Percentiles rank a stretch among this genome's conserved stretches.
phyloP scores from a whole-genome alignment of 352 stramenopile species.

The Globisporangium nagaii region DNA sequence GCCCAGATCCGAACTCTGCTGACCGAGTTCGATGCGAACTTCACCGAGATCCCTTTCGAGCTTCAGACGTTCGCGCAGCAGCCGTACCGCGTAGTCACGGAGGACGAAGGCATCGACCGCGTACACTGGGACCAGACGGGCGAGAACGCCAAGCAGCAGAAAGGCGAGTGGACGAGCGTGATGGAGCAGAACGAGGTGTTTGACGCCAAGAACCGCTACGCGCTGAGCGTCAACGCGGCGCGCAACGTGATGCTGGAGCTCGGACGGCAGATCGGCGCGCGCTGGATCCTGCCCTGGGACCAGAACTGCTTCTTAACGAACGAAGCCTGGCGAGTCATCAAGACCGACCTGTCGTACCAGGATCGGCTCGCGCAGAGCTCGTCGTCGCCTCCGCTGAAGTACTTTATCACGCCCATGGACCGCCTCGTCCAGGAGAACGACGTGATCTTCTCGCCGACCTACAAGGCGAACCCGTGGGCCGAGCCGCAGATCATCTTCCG shows the following conservation, averaged over 20 bases:
- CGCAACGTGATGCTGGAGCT: slow-evolving; percentile 47
- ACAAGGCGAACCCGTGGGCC: slow-evolving; percentile 32
- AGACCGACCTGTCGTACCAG: slow-evolving; percentile 12
- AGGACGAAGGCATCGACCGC: slow-evolving; percentile 29
- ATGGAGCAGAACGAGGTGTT: slow-evolving; percentile 33
- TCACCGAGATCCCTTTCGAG: slow-evolving; percentile 37
- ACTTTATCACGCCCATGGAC: slow-evolving; percentile 51
- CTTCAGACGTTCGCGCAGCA: slow-evolving; percentile 24
- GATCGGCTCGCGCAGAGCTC: slow-evolving; percentile 3
- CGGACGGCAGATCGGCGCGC: slow-evolving; percentile 21
- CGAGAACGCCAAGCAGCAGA: background rate
- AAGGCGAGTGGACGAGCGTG: slow-evolving; percentile 27
- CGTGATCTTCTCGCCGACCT: slow-evolving; percentile 28
- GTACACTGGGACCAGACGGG: slow-evolving; percentile 16
- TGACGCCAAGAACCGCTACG: slow-evolving; percentile 44
- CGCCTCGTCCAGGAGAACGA: slow-evolving; percentile 38
- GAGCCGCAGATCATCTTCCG: slow-evolving; percentile 59
- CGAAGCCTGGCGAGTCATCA: slow-evolving; percentile 37
- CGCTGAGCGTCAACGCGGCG: slow-evolving; percentile 41
- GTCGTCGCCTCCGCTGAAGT: slow-evolving; percentile 26
- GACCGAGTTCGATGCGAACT: slow-evolving; percentile 23
- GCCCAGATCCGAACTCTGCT: slow-evolving; percentile 28
- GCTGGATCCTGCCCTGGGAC: slow-evolving; percentile 50
- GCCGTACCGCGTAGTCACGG: slow-evolving; percentile 37
- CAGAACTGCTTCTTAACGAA: slow-evolving; percentile 45